Evolutionary conservation across 768 basidiomycete genomes (phyloP), one percentile per base, ranked within the genome.

Genomic region (Phanerodontia chrysosporium): DNA sequence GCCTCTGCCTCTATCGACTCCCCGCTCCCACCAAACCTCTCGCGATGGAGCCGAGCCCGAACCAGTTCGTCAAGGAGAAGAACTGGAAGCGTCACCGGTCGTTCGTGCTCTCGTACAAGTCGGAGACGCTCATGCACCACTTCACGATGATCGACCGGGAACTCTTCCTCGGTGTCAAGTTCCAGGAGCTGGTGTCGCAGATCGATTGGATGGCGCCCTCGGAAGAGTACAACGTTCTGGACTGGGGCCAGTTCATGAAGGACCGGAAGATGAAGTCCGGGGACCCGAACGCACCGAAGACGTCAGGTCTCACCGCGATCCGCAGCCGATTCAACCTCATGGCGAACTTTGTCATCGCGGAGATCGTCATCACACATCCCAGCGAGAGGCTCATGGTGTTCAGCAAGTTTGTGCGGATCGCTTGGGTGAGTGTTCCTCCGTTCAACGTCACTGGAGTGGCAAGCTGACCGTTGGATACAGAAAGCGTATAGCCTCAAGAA

Each of bases 101-200:
- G 2, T 95, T 89, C 74, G 78, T 95, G 52, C 74, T 92, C n/a
- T 71, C 68, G 29, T 77, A 81, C 67, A 77, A 83, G 6, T 83
- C 89, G 1, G 83, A 83, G 36, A 73, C 73, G 4, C 70, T 97
- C 32, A 89, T 89, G 1, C 79, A 85, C 54, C 90, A 94, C 65
- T 90, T 95, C 66, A 80, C 88, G 7, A 87, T 92, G 80, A 92
- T 96, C 62, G 93, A 96, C 62, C 81, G 90, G 25, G 93, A 95
- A 64, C 74, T 95, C 56, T 92, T 94, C 69, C 84, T 90, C 71
- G 81, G 83, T 13, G 80, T 96, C 70, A 88, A 87, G 64, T 94
- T 94, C 67, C 91, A 95, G 66, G 94, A 96, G 66, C 78, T 94
- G n/a, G 84, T 92, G 39, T 78, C 85, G 60, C 81, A 84, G 51